Evolutionary conservation across 2,329 filamentous ascomycete species (phyloP).

Genomic region (Aureobasidium sp.): DNA sequence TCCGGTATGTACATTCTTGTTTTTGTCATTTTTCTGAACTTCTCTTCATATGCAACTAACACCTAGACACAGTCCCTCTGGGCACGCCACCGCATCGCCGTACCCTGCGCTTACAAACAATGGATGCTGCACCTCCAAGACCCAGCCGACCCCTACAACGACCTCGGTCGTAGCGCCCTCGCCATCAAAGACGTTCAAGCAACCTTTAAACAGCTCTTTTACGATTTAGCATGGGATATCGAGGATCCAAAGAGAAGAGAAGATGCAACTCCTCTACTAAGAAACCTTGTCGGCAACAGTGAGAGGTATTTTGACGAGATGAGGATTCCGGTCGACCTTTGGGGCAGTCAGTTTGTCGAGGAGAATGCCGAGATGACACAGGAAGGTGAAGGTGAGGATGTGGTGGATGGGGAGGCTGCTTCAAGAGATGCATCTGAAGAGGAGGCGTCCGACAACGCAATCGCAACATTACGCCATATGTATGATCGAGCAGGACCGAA

Average conservation of each 20-base stretch:
- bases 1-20: not conserved
- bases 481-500: not conserved
- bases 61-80: slow-evolving; percentile 13
- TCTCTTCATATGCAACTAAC: slow-evolving; percentile 22
- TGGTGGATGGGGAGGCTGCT: not conserved
- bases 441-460: not conserved
- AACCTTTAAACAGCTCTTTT: slow-evolving; percentile 24
- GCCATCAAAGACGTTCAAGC: slow-evolving; percentile 45
- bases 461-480: not conserved
- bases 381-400: not conserved
- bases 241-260: not conserved
- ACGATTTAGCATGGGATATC: slow-evolving; percentile 11
- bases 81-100: slow-evolving; percentile 15
- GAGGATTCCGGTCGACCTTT: slow-evolving; percentile 21
- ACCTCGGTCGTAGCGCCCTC: slow-evolving; percentile 46
- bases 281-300: slow-evolving; percentile 23
- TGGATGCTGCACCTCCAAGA: slow-evolving; percentile 52
- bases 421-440: not conserved
- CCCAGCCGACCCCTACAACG: slow-evolving; percentile 51
- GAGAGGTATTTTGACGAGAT: slow-evolving; percentile 23
- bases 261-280: slow-evolving; percentile 18
- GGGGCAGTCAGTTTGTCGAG: not conserved
- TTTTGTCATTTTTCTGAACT: too few relatives aligned
- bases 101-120: slow-evolving; percentile 25
- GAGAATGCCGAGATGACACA: not conserved